Percentiles rank a stretch among this genome's conserved stretches.
These are phyloP conservation scores for Grigorovia jiainica DNA, from an alignment of 805 yeast genomes.

Conservation along the genomic window DNA sequence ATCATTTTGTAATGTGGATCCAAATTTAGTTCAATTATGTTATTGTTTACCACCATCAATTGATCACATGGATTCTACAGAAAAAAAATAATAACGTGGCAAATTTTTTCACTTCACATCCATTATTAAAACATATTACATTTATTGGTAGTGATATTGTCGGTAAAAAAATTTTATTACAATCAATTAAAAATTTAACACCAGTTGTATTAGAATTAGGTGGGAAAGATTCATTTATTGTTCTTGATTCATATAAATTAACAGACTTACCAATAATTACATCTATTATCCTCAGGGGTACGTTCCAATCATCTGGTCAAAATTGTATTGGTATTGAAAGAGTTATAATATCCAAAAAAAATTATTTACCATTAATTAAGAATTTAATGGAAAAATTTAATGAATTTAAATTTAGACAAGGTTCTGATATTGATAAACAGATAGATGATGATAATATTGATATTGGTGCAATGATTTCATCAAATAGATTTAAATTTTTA, in stretches of 20 bases:
- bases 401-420: conserved; percentile 47
- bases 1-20: conserved; percentile 64
- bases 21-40: conserved; percentile 76
- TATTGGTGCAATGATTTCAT: conserved; percentile 92
- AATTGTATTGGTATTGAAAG: conserved; percentile 97
- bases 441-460: conserved; percentile 61
- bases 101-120: conserved; percentile 75
- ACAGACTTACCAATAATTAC: conserved; percentile 45
- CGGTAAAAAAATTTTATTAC: conserved; percentile 75
- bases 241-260: conserved; percentile 65
- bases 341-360: conserved; percentile 66
- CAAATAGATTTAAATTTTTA: conserved; percentile 57
- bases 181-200: conserved; percentile 79
- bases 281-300: conserved; percentile 84
- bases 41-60: conserved; percentile 68
- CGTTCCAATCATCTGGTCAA: conserved; percentile 96
- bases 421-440: conserved; percentile 82
- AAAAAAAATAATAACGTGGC: conserved; percentile 35
- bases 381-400: conserved; percentile 51
- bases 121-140: conserved; percentile 76
- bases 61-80: neutral
- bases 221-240: conserved; percentile 88
- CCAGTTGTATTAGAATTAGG: conserved; percentile 96
- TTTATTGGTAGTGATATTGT: conserved; percentile 95
- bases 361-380: conserved; percentile 53